Conservation (phyloP, 805 yeast species). For the Brettanomyces sp. region DNA sequence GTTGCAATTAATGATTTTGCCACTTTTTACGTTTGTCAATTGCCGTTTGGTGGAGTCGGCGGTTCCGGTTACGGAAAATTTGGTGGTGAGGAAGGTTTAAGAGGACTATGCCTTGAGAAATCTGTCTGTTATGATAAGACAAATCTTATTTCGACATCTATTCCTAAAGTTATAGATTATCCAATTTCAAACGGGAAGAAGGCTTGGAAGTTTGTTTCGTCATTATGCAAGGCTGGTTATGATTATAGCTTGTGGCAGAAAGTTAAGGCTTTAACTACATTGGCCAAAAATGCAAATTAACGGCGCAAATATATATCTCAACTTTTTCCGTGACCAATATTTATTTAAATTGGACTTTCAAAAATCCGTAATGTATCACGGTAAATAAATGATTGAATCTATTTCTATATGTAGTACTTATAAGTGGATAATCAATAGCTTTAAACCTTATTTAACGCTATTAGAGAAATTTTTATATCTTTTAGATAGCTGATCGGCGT, state of each 20-base stretch:
- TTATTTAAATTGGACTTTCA: no score
- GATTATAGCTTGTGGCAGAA: constrained; percentile 66
- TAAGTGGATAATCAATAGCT: no score
- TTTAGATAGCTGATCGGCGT: constrained; percentile 46
- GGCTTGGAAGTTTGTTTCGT: constrained; percentile 84
- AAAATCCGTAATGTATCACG: no score
- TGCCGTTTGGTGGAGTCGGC: constrained; percentile 93
- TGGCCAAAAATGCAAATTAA: constrained; percentile 38
- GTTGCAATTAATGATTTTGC: constrained; percentile 98
- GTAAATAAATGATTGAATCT: no score
- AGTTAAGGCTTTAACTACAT: constrained; percentile 41
- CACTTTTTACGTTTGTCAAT: constrained; percentile 87
- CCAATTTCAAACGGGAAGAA: constrained; percentile 73
- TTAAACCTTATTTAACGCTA: no score
- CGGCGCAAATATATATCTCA: not conserved
- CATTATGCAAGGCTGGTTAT: constrained; percentile 79
- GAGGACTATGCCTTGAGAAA: constrained; percentile 82
- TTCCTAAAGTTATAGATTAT: constrained; percentile 86
- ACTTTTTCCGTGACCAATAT: not conserved
- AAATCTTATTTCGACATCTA: constrained; percentile 68
- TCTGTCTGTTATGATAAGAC: constrained; percentile 79
- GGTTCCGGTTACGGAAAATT: constrained; percentile 96
- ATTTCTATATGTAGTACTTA: no score
- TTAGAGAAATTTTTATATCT: constrained; percentile 32
- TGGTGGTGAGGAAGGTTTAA: constrained; percentile 95